Evolutionary conservation across 164 flowering plant genomes (phyloP).

Genomic region (Sedum album): DNA sequence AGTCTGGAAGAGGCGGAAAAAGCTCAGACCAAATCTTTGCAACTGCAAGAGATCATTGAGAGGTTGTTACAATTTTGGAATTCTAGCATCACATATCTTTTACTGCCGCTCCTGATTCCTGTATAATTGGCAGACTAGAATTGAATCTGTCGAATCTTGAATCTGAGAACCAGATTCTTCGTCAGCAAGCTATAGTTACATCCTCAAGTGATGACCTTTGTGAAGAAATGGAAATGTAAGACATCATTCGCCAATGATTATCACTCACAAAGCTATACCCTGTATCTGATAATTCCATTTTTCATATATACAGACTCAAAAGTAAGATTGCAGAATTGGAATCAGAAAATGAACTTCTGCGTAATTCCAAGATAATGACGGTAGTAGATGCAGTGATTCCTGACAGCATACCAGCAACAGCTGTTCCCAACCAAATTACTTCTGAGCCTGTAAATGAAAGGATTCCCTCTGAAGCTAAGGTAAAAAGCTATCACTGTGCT

Average conservation of each 20-base stretch:
- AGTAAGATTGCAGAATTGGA: conserved; percentile 5
- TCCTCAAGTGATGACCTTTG: conserved; percentile 45
- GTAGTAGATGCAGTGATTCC: neutral
- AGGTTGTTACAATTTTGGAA: neutral
- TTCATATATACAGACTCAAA: neutral
- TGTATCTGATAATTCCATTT: neutral
- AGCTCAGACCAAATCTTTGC: neutral
- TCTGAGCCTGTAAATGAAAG: neutral
- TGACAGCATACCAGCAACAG: neutral
- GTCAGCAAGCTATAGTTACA: conserved; percentile 85
- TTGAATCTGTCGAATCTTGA: conserved; percentile 86
- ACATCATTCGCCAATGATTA: conserved; percentile 43
- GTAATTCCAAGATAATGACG: neutral
- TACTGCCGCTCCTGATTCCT: neutral
- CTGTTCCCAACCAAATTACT: neutral
- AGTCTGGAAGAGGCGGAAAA: conserved; percentile 3
- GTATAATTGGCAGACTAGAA: conserved; percentile 50
- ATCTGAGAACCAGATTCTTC: conserved; percentile 97
- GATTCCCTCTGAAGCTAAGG: conserved; percentile 1
- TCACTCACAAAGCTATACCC: conserved; percentile 37
- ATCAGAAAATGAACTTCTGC: conserved; percentile 1
- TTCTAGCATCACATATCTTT: neutral
- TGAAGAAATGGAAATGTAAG: conserved; percentile 47
- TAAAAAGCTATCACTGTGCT: neutral
- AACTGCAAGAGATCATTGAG: conserved; percentile 4